Conservation (phyloP, 441 rosid species). For the Theobroma grandiflorum region DNA sequence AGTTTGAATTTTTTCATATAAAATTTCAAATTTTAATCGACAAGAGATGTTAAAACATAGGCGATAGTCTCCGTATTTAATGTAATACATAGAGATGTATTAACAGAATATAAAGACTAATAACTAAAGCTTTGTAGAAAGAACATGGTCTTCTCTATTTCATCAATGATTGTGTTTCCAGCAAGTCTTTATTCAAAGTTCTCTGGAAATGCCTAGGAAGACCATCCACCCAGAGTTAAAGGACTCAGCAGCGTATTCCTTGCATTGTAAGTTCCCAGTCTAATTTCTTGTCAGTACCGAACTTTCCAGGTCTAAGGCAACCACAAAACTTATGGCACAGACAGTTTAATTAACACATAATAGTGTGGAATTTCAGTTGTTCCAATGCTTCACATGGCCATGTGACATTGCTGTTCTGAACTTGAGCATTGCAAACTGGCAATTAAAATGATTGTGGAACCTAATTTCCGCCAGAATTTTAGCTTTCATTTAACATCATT, state of each 20-base stretch:
- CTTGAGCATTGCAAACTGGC: neutral
- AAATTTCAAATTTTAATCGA: too few relatives aligned
- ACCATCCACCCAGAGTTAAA: too few relatives aligned
- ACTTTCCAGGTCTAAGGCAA: neutral
- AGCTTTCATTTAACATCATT: neutral
- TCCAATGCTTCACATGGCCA: neutral
- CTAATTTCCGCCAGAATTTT: conserved; percentile 19
- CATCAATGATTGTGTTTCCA: neutral
- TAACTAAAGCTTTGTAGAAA: too few relatives aligned
- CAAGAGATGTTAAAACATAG: too few relatives aligned
- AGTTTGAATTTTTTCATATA: too few relatives aligned
- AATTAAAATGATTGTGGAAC: neutral
- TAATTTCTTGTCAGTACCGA: neutral
- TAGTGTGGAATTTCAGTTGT: neutral
- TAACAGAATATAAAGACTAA: too few relatives aligned
- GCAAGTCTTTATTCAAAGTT: neutral
- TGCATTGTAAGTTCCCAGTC: too few relatives aligned
- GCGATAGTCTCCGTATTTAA: too few relatives aligned
- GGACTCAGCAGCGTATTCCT: too few relatives aligned
- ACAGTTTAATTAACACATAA: too few relatives aligned
- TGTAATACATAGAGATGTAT: too few relatives aligned
- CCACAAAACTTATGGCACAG: neutral
- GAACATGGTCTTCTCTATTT: neutral
- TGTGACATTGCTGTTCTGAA: neutral
- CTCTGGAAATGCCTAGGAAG: too few relatives aligned